Conservation (phyloP, 192 early-diverging fungal species). For the Piromyces finnis region DNA sequence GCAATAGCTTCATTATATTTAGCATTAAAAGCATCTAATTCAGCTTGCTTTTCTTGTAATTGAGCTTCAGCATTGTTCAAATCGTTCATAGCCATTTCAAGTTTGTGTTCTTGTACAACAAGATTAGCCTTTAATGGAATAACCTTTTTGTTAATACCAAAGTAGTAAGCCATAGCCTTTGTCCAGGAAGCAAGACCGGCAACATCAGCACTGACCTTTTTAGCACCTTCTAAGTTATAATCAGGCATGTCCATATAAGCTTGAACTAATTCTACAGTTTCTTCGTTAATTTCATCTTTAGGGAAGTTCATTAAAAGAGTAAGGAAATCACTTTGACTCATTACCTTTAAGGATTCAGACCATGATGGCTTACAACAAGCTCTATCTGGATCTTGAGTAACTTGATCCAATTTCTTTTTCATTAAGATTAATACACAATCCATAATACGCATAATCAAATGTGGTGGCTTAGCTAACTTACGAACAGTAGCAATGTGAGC, state of each 20-base stretch:
- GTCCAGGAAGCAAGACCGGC: conserved; percentile 45
- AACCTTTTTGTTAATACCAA: conserved; percentile 43
- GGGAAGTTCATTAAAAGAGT: conserved; percentile 29
- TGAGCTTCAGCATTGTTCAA: conserved; percentile 31
- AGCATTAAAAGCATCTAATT: conserved; percentile 37
- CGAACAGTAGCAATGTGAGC: conserved; percentile 42
- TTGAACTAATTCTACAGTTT: conserved; percentile 37
- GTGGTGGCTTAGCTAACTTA: conserved; percentile 45
- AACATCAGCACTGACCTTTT: conserved; percentile 48
- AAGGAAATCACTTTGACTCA: conserved; percentile 38
- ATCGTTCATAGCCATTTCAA: conserved; percentile 31
- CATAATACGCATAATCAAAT: conserved; percentile 50
- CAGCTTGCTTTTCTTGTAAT: conserved; percentile 45
- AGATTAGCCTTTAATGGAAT: conserved; percentile 48
- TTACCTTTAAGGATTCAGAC: conserved; percentile 38
- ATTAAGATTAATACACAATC: conserved; percentile 38
- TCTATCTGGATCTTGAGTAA: conserved; percentile 36
- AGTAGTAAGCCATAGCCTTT: conserved; percentile 36
- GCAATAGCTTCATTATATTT: conserved; percentile 42
- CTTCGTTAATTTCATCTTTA: conserved; percentile 50
- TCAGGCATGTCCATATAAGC: conserved; percentile 44
- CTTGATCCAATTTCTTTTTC: conserved; percentile 26
- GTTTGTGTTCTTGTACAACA: conserved; percentile 38
- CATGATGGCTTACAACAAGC: conserved; percentile 40
- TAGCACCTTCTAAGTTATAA: conserved; percentile 46